phyloP scores from a whole-genome alignment of 305 asterid genomes.

The Solanum hybrid region DNA sequence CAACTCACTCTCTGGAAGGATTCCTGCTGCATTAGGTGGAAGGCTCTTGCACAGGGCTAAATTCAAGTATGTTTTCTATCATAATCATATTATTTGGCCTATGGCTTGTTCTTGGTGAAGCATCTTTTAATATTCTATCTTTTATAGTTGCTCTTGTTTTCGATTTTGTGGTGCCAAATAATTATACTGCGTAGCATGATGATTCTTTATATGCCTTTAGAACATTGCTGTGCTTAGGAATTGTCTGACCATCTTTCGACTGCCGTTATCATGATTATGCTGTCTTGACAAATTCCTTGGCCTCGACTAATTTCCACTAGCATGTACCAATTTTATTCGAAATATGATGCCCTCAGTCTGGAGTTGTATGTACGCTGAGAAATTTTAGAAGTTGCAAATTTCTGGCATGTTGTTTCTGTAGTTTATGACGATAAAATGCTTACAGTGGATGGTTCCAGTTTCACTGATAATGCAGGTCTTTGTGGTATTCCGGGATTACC shows the following conservation, averaged over 20 bases:
- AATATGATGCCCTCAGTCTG: neutral
- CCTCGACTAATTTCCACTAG: neutral
- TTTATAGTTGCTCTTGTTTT: neutral
- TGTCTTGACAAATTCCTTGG: neutral
- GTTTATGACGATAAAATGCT: conserved; percentile 3
- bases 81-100: neutral
- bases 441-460: conserved; percentile 40
- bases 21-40: conserved; percentile 87
- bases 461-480: conserved; percentile 86
- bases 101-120: neutral
- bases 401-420: neutral
- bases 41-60: conserved; percentile 91
- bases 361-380: neutral
- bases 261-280: neutral
- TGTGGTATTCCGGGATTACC: conserved; percentile 92
- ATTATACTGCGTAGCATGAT: neutral
- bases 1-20: conserved; percentile 79
- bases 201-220: neutral
- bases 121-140: neutral
- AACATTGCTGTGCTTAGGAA: neutral
- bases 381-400: neutral
- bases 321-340: neutral
- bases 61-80: conserved; percentile 52
- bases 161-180: neutral
- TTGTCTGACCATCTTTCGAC: neutral